Base-by-base conservation (phyloP, 139 green algal species). In the Limnomonas spitsbergensis region DNA sequence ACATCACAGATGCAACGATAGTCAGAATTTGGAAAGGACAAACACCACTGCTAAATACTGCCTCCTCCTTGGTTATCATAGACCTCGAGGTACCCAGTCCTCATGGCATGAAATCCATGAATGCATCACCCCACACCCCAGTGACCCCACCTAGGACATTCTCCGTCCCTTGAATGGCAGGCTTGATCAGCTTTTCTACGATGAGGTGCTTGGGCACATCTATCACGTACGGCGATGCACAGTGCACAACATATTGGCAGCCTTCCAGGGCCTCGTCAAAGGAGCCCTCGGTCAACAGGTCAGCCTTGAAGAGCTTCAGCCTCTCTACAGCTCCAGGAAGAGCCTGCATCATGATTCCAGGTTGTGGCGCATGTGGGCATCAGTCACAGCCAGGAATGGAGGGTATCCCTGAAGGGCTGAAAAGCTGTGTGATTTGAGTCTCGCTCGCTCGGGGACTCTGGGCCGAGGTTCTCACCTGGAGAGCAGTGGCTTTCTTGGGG, bases 231-330 rank as follows among this genome's bases (percentile, higher is more conserved):
- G 88, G 86, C 3, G 78, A 85, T 2, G 89, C 89, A 9, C 81
- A 86, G 53, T 94, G 89, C 9, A 94, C 79, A 32, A 94, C 88
- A 3, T 81, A 84, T 31, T 84, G 80, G 69, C 83, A 87, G 38
- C 86, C 86, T 38, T 40, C 35, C 0, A 84, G 14, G 2, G 86
- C 86, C 4, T 71, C 81, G 31, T 88, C 81, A 66, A 83, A 90
- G 42, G 66, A 67, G 3, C 73, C 79, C 2, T 40, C 37, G 2
- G 29, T 4, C 66, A 79, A 24, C 66, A 92, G 75, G 82, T 90
- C 78, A 9, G 88, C 84, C 29, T 77, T 76, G 80, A 88, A 90
- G 2, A 92, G 73, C 67, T 80, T 81, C 4, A 90, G 77, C 4
- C 85, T 80, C 32, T 84, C 54, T 0, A 14, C 34, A 1, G 86